Evolutionary conservation across 805 yeast species (phyloP).

Genomic region (Lipomyces japonicus): DNA sequence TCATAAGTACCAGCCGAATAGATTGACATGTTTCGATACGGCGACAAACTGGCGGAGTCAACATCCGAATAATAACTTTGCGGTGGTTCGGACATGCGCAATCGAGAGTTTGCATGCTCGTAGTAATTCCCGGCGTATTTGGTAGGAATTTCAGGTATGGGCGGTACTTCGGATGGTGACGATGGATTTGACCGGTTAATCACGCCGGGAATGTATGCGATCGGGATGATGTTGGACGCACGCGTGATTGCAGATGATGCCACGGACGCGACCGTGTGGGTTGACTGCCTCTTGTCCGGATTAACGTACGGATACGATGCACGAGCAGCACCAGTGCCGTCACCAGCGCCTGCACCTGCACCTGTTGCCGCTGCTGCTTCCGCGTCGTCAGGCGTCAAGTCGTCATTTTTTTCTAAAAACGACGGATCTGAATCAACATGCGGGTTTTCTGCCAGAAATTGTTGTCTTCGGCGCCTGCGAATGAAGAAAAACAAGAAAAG

Average conservation of each 20-base stretch:
- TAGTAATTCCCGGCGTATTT: constrained; percentile 10
- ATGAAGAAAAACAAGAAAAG: constrained; percentile 38
- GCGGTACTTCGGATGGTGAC: constrained; percentile 27
- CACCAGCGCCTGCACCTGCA: constrained; percentile 32
- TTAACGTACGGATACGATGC: constrained; percentile 28
- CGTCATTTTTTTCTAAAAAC: background rate
- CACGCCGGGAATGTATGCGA: constrained; percentile 93
- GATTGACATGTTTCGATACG: constrained; percentile 16
- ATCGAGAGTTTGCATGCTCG: background rate
- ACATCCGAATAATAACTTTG: background rate
- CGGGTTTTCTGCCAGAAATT: constrained; percentile 39
- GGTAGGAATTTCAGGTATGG: constrained; percentile 31
- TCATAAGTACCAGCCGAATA: constrained; percentile 25
- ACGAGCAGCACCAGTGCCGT: constrained; percentile 23
- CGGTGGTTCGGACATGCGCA: background rate
- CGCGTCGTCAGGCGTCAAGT: background rate
- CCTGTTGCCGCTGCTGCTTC: constrained; percentile 23
- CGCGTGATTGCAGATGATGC: constrained; percentile 69
- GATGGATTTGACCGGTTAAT: constrained; percentile 34
- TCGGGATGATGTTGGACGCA: constrained; percentile 84
- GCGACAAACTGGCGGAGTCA: background rate
- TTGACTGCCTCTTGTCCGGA: constrained; percentile 27
- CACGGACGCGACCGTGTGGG: constrained; percentile 35
- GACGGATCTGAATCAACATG: background rate
- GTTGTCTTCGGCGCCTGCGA: constrained; percentile 32